phyloP scores from a whole-genome alignment of 345 rosid genomes.

The Moringa oleifera region DNA sequence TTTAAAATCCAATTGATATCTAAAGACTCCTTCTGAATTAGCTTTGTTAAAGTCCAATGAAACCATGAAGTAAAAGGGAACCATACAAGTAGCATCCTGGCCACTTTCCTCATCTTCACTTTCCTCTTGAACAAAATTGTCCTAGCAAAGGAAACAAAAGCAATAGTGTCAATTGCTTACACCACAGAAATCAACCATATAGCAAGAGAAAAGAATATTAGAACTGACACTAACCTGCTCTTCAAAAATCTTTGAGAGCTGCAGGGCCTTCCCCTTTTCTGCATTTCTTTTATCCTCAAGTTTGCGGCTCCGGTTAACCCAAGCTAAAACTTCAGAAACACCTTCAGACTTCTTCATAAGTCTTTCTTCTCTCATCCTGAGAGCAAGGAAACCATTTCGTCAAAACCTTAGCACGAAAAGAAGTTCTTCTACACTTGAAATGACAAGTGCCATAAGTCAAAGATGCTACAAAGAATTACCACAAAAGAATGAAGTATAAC shows the following conservation, averaged over 20 bases:
- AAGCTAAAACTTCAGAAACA: constrained; percentile 58
- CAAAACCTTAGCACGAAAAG: too few species aligned
- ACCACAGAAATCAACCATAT: constrained; percentile 9
- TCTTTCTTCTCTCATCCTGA: constrained; percentile 87
- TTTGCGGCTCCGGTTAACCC: constrained; percentile 78
- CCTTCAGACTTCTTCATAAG: constrained; percentile 53
- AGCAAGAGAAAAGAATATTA: constrained; percentile 14
- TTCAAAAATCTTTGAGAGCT: constrained; percentile 75
- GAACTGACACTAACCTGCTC: constrained; percentile 58
- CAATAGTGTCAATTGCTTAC: constrained; percentile 10
- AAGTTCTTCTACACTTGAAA: too few species aligned
- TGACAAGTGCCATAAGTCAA: too few species aligned
- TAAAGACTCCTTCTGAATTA: too few species aligned
- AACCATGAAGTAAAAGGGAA: constrained; percentile 13
- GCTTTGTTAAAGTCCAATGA: neutral
- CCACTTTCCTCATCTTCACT: constrained; percentile 65
- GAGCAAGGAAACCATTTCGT: too few species aligned
- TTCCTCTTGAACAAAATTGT: constrained; percentile 60
- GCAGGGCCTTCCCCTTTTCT: constrained; percentile 75
- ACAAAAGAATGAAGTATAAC: too few species aligned
- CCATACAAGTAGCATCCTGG: constrained; percentile 35
- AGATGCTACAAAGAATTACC: too few species aligned
- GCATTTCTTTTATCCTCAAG: constrained; percentile 64
- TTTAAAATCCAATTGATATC: too few species aligned
- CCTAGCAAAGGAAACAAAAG: constrained; percentile 44